Conservation (phyloP, 345 rosid genomes). For the Gossypium australe region DNA sequence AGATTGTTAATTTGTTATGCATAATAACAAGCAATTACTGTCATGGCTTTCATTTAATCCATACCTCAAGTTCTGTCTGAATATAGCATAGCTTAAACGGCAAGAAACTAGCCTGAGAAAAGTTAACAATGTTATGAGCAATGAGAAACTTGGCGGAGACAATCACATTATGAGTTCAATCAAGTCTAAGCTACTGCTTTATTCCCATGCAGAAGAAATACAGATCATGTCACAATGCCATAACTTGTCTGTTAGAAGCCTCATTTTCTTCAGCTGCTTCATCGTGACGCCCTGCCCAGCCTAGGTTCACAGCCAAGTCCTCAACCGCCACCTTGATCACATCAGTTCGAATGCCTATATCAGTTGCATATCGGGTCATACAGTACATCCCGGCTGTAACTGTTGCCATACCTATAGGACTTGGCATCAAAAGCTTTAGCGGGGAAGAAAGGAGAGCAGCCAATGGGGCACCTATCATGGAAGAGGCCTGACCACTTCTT, state of each 20-base stretch:
- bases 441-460: slow-evolving; percentile 92
- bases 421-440: slow-evolving; percentile 74
- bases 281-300: slow-evolving; percentile 35
- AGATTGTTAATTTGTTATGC: not conserved
- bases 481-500: slow-evolving; percentile 93
- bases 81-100: slow-evolving; percentile 4
- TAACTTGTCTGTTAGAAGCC: slow-evolving; percentile 25
- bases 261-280: slow-evolving; percentile 37
- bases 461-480: slow-evolving; percentile 81
- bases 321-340: slow-evolving; percentile 94
- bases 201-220: slow-evolving; percentile 11
- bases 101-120: not conserved
- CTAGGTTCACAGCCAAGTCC: slow-evolving; percentile 62
- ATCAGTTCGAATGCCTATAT: slow-evolving; percentile 80
- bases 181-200: slow-evolving; percentile 6
- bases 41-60: not conserved
- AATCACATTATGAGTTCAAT: slow-evolving; percentile 9
- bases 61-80: not conserved
- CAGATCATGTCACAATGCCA: slow-evolving; percentile 20
- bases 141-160: not conserved
- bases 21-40: not conserved
- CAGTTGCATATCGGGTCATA: slow-evolving; percentile 90
- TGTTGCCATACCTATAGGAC: slow-evolving; percentile 84
- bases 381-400: slow-evolving; percentile 95
- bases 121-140: not conserved